Conservation (phyloP, 2,329 filamentous ascomycete genomes). For the Alternaria viburni region DNA sequence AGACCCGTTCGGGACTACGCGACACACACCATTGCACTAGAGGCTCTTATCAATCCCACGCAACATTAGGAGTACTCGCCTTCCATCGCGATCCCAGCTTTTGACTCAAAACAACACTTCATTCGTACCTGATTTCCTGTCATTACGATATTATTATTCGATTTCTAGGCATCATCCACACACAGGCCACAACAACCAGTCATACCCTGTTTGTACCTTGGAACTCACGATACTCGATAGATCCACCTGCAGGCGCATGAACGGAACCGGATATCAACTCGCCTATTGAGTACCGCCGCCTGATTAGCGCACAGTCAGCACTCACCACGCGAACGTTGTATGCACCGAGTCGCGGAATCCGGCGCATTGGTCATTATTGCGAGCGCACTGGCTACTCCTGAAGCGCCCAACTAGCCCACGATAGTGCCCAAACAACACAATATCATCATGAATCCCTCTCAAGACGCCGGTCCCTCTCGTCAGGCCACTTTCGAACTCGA, state of each 20-base stretch:
- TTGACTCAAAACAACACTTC: neutral
- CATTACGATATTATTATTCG: neutral
- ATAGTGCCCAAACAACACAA: slow-evolving; percentile 22
- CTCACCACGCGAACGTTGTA: slow-evolving; percentile 24
- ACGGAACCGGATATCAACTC: slow-evolving; percentile 17
- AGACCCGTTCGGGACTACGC: slow-evolving; percentile 17
- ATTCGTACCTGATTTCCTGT: neutral
- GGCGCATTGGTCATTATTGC: slow-evolving; percentile 19
- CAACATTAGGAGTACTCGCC: neutral
- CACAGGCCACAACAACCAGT: slow-evolving; percentile 21
- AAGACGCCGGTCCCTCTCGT: slow-evolving; percentile 23
- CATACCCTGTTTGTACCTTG: slow-evolving; percentile 26
- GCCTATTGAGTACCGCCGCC: slow-evolving; percentile 17
- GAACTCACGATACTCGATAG: slow-evolving; percentile 20
- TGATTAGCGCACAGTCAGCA: slow-evolving; percentile 13
- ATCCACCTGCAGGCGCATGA: slow-evolving; percentile 26
- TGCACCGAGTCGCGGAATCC: slow-evolving; percentile 19
- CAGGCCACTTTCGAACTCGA: slow-evolving; percentile 24
- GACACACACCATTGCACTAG: slow-evolving; percentile 17
- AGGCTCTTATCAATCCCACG: slow-evolving; percentile 29
- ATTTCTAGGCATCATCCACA: neutral
- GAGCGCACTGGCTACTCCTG: slow-evolving; percentile 7
- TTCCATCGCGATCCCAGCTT: slow-evolving; percentile 3
- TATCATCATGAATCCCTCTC: slow-evolving; percentile 37
- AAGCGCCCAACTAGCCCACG: slow-evolving; percentile 8